These are phyloP conservation scores for Phytopythium delawarense DNA, from an alignment of 352 stramenopile species.

Conservation along the genomic window DNA sequence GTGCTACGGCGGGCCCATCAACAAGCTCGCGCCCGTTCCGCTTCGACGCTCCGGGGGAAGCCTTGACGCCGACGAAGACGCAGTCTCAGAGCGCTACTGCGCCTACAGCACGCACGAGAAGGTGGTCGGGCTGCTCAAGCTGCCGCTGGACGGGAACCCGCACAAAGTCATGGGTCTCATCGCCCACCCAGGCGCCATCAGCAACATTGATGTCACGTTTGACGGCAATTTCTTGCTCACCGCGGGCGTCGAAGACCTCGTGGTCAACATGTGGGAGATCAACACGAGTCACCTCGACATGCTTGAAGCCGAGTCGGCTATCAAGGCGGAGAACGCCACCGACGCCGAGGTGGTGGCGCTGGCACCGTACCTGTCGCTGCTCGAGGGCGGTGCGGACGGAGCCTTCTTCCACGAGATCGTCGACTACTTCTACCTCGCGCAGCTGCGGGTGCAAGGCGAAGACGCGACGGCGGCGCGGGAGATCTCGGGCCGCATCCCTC, in stretches of 20 bases:
- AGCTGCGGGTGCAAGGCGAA: constrained; percentile 90
- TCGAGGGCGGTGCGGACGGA: constrained; percentile 82
- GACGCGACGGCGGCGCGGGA: constrained; percentile 68
- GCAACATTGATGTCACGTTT: constrained; percentile 73
- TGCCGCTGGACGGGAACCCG: constrained; percentile 91
- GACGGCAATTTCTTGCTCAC: constrained; percentile 88
- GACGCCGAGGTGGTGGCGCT: constrained; percentile 24
- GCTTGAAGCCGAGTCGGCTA: constrained; percentile 35
- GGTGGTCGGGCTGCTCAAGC: constrained; percentile 78
- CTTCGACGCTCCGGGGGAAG: constrained; percentile 10
- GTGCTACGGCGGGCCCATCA: constrained; percentile 89
- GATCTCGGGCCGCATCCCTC: constrained; percentile 67
- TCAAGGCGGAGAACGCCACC: constrained; percentile 4
- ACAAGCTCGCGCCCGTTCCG: constrained; percentile 65
- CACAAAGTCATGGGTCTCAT: constrained; percentile 92
- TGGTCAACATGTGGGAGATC: constrained; percentile 91
- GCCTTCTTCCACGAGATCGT: constrained; percentile 90
- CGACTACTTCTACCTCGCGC: constrained; percentile 94
- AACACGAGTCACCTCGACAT: constrained; percentile 70
- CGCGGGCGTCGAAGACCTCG: constrained; percentile 83
- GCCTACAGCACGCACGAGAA: constrained; percentile 82
- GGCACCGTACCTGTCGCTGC: constrained; percentile 75
- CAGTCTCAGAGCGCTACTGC: constrained; percentile 59
- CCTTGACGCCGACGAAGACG: not conserved
- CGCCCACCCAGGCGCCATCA: constrained; percentile 88